Percentiles rank a stretch among this genome's conserved stretches.
phyloP scores from a whole-genome alignment of 306 rosid genomes.

The Prosopis cineraria region DNA sequence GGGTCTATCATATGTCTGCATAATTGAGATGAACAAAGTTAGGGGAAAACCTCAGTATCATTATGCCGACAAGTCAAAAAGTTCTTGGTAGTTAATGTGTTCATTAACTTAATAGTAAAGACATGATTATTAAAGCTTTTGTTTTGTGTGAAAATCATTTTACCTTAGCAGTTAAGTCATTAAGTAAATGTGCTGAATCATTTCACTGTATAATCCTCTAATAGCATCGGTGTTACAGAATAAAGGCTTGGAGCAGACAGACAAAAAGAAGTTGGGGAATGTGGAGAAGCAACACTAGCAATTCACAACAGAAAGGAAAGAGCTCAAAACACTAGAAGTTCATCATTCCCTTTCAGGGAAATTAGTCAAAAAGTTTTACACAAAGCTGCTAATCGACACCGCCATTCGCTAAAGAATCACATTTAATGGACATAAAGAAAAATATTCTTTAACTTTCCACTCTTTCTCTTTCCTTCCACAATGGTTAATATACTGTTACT shows the following conservation, averaged over 20 bases:
- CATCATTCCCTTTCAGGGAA: constrained; percentile 39
- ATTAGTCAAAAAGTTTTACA: constrained; percentile 43
- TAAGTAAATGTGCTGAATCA: background rate
- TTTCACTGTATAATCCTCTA: background rate
- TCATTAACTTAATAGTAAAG: background rate
- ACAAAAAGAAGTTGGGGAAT: background rate
- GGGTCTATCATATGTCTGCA: constrained; percentile 86
- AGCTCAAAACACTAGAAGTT: constrained; percentile 39
- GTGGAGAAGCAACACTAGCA: constrained; percentile 25
- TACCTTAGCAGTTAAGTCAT: background rate
- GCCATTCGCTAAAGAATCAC: constrained; percentile 32
- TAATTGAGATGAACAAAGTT: constrained; percentile 32
- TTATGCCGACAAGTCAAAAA: background rate
- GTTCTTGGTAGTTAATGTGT: background rate
- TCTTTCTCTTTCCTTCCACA: constrained; percentile 38
- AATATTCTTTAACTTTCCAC: constrained; percentile 24
- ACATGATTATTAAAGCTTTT: background rate
- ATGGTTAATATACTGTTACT: constrained; percentile 26
- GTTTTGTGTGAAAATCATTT: background rate
- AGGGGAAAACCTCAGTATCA: background rate
- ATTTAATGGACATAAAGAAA: constrained; percentile 36
- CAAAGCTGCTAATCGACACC: constrained; percentile 42
- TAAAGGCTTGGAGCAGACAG: background rate
- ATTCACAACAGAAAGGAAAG: constrained; percentile 25
- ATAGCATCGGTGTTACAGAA: background rate